Conservation (phyloP, 768 basidiomycete genomes). For the Pholiota molesta region DNA sequence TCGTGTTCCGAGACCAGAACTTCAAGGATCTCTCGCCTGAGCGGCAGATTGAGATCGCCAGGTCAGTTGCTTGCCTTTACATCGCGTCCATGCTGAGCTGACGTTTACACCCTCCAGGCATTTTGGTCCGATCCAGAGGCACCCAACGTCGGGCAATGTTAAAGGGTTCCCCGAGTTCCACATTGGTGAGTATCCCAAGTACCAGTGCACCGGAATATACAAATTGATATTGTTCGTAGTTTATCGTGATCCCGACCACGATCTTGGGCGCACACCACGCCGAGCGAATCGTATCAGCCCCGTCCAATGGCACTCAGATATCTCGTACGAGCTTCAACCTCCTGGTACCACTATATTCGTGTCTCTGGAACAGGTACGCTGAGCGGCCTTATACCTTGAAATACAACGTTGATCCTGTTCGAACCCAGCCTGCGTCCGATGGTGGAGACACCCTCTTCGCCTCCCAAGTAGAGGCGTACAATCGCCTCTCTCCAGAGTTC, state of each 20-base stretch:
- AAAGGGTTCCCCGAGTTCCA: not conserved
- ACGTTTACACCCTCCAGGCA: not conserved
- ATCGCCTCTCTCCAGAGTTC: conserved; percentile 56
- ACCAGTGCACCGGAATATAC: not conserved
- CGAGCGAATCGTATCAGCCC: not conserved
- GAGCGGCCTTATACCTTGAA: not conserved
- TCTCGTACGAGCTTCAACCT: not conserved
- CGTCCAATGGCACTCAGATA: not conserved
- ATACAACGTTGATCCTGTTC: not conserved
- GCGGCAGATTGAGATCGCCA: not conserved
- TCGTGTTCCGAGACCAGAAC: not conserved
- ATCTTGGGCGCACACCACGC: not conserved
- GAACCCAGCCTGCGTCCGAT: conserved; percentile 27
- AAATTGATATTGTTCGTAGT: not conserved
- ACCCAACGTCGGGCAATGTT: not conserved
- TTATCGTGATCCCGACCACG: not conserved
- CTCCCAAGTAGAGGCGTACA: conserved; percentile 54
- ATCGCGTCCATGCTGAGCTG: not conserved
- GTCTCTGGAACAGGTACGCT: not conserved
- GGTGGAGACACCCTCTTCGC: not conserved
- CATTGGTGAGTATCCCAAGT: not conserved
- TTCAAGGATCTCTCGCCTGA: not conserved
- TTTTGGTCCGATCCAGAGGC: not conserved
- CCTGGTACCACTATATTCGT: conserved; percentile 5
- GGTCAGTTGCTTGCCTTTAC: not conserved